These are phyloP conservation scores for Chrysosphaeria jannelii DNA, from an alignment of 2,329 filamentous ascomycete species.

Conservation along the genomic window DNA sequence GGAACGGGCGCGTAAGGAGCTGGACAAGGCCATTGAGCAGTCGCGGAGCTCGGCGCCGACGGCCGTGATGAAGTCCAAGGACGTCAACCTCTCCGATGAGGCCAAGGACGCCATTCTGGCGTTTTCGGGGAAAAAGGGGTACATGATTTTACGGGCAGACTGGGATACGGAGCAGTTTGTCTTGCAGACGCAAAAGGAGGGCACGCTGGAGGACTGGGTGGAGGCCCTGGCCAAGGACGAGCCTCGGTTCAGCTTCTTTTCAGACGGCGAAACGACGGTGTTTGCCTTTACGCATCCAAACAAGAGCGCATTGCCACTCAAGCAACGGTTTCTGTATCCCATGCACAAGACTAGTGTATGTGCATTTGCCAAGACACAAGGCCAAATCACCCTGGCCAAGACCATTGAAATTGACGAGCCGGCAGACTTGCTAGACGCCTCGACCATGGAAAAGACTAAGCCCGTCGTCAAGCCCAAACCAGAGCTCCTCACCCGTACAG, in stretches of 20 bases:
- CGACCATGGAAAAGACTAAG: too few relatives aligned
- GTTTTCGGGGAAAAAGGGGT: too few relatives aligned
- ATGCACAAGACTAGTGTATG: too few relatives aligned
- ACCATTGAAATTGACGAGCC: slow-evolving; percentile 22
- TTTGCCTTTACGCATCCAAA: too few relatives aligned
- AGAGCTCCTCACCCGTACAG: too few relatives aligned
- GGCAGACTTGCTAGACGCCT: not conserved
- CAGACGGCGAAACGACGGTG: slow-evolving; percentile 50
- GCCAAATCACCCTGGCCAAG: slow-evolving; percentile 25
- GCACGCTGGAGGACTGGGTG: slow-evolving; percentile 24
- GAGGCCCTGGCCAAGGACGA: slow-evolving; percentile 31
- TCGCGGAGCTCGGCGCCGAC: slow-evolving; percentile 37
- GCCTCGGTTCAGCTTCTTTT: slow-evolving; percentile 56
- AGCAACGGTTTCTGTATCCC: too few relatives aligned
- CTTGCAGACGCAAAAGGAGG: slow-evolving; percentile 9
- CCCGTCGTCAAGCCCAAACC: too few relatives aligned
- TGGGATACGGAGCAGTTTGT: too few relatives aligned
- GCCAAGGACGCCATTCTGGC: too few relatives aligned
- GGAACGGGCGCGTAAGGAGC: slow-evolving; percentile 37
- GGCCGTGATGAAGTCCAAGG: slow-evolving; percentile 26
- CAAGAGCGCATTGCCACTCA: too few relatives aligned
- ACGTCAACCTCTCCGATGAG: slow-evolving; percentile 11
- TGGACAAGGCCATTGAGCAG: slow-evolving; percentile 47
- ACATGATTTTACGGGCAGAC: slow-evolving; percentile 13
- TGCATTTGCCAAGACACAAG: too few relatives aligned